These are phyloP conservation scores for Kuraishia borneana DNA, from an alignment of 805 yeast species.

Conservation along the genomic window DNA sequence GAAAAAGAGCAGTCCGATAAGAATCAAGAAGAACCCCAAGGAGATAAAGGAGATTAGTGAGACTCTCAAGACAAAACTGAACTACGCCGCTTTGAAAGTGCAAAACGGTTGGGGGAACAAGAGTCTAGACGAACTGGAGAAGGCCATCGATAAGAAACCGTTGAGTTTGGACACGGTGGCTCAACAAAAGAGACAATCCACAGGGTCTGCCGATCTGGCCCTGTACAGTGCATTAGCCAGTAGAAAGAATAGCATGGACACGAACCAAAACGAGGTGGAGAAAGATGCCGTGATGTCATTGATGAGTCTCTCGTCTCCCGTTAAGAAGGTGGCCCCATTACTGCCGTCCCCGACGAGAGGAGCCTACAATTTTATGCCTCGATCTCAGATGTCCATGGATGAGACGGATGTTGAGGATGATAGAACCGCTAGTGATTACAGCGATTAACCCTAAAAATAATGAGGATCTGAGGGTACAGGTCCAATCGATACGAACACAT, in stretches of 20 bases:
- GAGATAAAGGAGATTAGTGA: constrained; percentile 24
- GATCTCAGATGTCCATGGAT: neutral
- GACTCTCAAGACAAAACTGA: constrained; percentile 22
- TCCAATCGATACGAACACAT: no score
- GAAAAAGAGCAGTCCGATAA: constrained; percentile 10
- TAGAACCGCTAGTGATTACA: constrained; percentile 3
- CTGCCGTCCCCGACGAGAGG: neutral
- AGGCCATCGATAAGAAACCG: constrained; percentile 5
- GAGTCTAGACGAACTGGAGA: constrained; percentile 17
- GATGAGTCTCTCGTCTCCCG: constrained; percentile 44
- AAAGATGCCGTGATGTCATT: constrained; percentile 46
- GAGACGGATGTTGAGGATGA: constrained; percentile 1
- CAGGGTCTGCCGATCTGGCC: neutral
- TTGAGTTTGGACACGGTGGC: constrained; percentile 1
- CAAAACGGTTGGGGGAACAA: constrained; percentile 23
- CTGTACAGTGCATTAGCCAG: neutral
- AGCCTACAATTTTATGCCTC: neutral
- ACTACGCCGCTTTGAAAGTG: constrained; percentile 23
- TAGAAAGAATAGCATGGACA: neutral
- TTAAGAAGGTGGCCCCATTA: constrained; percentile 19
- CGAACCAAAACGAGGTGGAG: constrained; percentile 19
- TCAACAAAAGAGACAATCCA: neutral
- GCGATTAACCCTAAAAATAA: no score
- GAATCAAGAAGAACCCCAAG: constrained; percentile 18
- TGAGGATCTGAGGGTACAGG: no score